Evolutionary conservation across 352 stramenopile species (phyloP).

Genomic region (Phytophthora tubulina): DNA sequence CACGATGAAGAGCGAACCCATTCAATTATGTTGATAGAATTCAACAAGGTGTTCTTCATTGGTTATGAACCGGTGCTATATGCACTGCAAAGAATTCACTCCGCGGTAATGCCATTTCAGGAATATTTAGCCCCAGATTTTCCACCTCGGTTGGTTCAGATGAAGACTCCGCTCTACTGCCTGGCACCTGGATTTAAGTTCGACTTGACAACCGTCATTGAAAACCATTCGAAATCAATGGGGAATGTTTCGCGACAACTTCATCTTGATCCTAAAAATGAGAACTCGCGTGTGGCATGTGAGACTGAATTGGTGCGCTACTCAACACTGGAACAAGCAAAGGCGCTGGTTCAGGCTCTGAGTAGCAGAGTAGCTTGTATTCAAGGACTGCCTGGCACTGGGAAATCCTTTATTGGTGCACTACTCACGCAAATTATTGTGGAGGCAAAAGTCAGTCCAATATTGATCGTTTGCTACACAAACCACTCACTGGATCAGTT

Average conservation of each 20-base stretch:
- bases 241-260: background rate
- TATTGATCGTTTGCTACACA: constrained; percentile 91
- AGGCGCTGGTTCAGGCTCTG: constrained; percentile 72
- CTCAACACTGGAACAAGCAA: constrained; percentile 63
- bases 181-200: constrained; percentile 36
- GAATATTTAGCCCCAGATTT: constrained; percentile 47
- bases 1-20: background rate
- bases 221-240: constrained; percentile 7
- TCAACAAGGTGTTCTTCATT: constrained; percentile 64
- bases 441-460: constrained; percentile 47
- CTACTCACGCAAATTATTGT: constrained; percentile 82
- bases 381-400: constrained; percentile 82
- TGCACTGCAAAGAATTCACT: constrained; percentile 44
- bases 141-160: constrained; percentile 12
- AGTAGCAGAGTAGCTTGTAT: constrained; percentile 79
- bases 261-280: constrained; percentile 28
- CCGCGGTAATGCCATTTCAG: constrained; percentile 43
- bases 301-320: constrained; percentile 35
- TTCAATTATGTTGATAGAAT: constrained; percentile 53
- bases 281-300: constrained; percentile 24
- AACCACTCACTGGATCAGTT: constrained; percentile 94
- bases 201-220: constrained; percentile 39
- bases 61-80: constrained; percentile 60
- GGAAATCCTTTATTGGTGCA: constrained; percentile 88
- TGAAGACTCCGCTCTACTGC: constrained; percentile 49